These are phyloP conservation scores for Talaromyces islandicus DNA, from an alignment of 2,329 filamentous ascomycete species.

Conservation along the genomic window DNA sequence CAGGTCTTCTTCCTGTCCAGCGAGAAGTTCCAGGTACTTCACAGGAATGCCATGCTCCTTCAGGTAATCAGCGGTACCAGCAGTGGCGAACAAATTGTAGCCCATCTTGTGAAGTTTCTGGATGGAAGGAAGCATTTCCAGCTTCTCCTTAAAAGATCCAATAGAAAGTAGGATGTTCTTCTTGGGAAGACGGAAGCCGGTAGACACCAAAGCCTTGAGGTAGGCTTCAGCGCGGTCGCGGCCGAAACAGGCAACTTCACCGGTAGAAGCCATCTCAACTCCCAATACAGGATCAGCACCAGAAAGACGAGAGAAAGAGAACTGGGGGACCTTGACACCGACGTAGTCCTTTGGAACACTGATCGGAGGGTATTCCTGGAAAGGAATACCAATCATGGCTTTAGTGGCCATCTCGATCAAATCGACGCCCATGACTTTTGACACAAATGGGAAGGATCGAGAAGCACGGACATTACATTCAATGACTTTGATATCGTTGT, in stretches of 20 bases:
- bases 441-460: conserved; percentile 94
- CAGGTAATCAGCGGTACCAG: conserved; percentile 93
- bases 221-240: conserved; percentile 96
- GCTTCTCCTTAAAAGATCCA: conserved; percentile 95
- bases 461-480: conserved; percentile 98
- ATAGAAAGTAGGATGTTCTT: conserved; percentile 94
- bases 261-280: conserved; percentile 98
- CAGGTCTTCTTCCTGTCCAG: conserved; percentile 71
- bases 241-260: conserved; percentile 95
- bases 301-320: conserved; percentile 95
- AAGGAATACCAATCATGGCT: conserved; percentile 81
- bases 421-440: conserved; percentile 96
- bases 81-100: conserved; percentile 92
- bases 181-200: conserved; percentile 92
- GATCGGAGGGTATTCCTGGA: conserved; percentile 73
- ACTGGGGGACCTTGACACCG: conserved; percentile 96
- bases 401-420: conserved; percentile 98
- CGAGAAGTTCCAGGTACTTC: conserved; percentile 86
- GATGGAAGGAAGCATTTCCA: conserved; percentile 92
- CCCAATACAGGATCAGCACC: conserved; percentile 93
- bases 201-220: conserved; percentile 90
- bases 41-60: conserved; percentile 87
- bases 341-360: conserved; percentile 76
- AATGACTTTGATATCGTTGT: conserved; percentile 99
- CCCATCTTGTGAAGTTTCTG: conserved; percentile 83